These are phyloP conservation scores for Malbranchea zuffiana DNA, from an alignment of 2,329 filamentous ascomycete genomes.

Conservation along the genomic window DNA sequence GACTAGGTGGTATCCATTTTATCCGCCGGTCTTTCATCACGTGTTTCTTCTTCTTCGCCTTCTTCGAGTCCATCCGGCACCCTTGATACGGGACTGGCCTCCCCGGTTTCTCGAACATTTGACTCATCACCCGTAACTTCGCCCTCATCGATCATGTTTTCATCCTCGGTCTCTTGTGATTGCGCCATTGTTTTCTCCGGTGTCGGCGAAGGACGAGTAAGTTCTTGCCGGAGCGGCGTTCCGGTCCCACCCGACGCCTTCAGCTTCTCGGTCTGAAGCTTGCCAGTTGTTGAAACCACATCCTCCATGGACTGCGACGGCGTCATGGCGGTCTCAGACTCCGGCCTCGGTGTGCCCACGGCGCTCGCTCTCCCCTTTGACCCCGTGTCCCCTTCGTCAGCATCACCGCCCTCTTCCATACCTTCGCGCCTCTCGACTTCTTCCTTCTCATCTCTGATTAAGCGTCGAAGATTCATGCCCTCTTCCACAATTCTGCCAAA, in stretches of 20 bases:
- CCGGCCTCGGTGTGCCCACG: slow-evolving; percentile 40
- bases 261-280: slow-evolving; percentile 25
- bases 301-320: slow-evolving; percentile 30
- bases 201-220: slow-evolving; percentile 14
- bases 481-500: slow-evolving; percentile 85
- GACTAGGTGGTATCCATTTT: slow-evolving; percentile 54
- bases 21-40: slow-evolving; percentile 40
- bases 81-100: slow-evolving; percentile 16
- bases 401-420: slow-evolving; percentile 55
- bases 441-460: slow-evolving; percentile 92
- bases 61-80: slow-evolving; percentile 37
- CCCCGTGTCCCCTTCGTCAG: slow-evolving; percentile 41
- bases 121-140: slow-evolving; percentile 30
- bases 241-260: slow-evolving; percentile 20
- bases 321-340: slow-evolving; percentile 34
- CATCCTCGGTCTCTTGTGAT: slow-evolving; percentile 42
- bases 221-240: slow-evolving; percentile 31
- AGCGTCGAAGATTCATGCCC: slow-evolving; percentile 69
- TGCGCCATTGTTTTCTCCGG: slow-evolving; percentile 29
- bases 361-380: slow-evolving; percentile 40
- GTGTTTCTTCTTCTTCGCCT: slow-evolving; percentile 43
- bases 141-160: slow-evolving; percentile 48
- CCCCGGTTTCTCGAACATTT: slow-evolving; percentile 20
- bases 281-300: slow-evolving; percentile 17
- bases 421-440: slow-evolving; percentile 81